Evolutionary conservation across 2,329 filamentous ascomycete genomes (phyloP), one percentile per base, ranked within the genome.

Genomic region (Cordyceps fumosorosea): DNA sequence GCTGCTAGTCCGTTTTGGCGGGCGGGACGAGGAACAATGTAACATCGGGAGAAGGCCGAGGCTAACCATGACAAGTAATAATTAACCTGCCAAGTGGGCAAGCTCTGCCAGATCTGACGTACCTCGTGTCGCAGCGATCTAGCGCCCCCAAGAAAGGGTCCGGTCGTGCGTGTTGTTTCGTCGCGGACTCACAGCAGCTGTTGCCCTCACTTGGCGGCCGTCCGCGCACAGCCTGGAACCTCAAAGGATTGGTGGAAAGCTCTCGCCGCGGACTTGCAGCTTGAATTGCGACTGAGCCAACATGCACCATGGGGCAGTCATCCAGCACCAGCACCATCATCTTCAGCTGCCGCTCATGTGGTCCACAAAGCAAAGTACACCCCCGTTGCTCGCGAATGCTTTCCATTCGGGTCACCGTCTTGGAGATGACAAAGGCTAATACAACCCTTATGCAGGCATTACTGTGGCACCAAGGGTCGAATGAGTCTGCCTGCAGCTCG

Each of bases 101-200:
- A 37, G 37, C 50, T 53, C 57, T 32, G 48, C 50, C 57, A 60
- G 57, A 60, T 60, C 57, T 60, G 57, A 51, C 40, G 57, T 53
- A 59, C 56, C 57, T 60, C 56, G 50, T 60, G 48, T 47, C n/a
- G 7, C n/a, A 11, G 57, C 57, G 57, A 60, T 60, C 57, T 60
- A 52, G 40, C 50, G 50, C 50, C 48, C 50, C 57, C 37, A 60
- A 54, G 26, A 58, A 52, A 54, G 48, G 57, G 57, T 53, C 57
- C 26, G 26, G 48, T 47, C 40, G 26, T 53, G 56, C 18, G 40
- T 42, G 32, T 37, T 32, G 18, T 2, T 44, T n/a, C 3, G 40
- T 44, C 16, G 40, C 29, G 5, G 29, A 29, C 40, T 37, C 34
- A 37, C 34, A n/a, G 40, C 40, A 5, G 40, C 40, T n/a, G 40